Evolutionary conservation across 2,329 filamentous ascomycete genomes (phyloP).

Genomic region (Fusarium mundagurra): DNA sequence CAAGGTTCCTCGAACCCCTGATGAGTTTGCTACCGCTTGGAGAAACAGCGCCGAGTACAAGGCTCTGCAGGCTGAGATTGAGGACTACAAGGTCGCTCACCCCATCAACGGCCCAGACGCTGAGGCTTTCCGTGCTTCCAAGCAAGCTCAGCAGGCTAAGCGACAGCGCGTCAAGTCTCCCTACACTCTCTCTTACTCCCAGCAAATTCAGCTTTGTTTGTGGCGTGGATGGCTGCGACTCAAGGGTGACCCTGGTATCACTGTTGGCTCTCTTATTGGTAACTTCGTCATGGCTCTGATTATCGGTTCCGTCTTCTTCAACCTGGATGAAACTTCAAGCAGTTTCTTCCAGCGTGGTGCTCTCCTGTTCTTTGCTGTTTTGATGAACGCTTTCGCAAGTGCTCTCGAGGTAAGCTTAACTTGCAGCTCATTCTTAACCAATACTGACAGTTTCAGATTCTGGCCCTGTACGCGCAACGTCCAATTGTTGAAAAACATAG

Average conservation of each 20-base stretch:
- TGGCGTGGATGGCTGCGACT: slow-evolving; percentile 83
- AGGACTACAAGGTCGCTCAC: slow-evolving; percentile 63
- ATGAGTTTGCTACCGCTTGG: slow-evolving; percentile 70
- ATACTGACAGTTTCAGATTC: slow-evolving; percentile 62
- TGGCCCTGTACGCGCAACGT: slow-evolving; percentile 87
- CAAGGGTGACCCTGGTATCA: slow-evolving; percentile 78
- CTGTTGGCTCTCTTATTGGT: slow-evolving; percentile 72
- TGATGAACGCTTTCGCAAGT: slow-evolving; percentile 86
- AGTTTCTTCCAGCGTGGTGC: slow-evolving; percentile 85
- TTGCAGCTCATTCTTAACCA: neutral
- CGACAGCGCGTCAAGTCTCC: slow-evolving; percentile 75
- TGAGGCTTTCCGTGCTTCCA: slow-evolving; percentile 64
- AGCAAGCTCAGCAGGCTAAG: slow-evolving; percentile 65
- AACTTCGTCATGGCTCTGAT: slow-evolving; percentile 83
- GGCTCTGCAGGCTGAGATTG: slow-evolving; percentile 63
- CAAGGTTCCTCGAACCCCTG: slow-evolving; percentile 66
- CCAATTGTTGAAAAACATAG: slow-evolving; percentile 92
- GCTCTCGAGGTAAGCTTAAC: slow-evolving; percentile 70
- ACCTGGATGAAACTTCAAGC: slow-evolving; percentile 69
- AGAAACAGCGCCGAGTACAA: slow-evolving; percentile 63
- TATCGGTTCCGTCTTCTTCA: slow-evolving; percentile 83
- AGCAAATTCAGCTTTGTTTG: slow-evolving; percentile 83
- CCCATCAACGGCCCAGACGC: slow-evolving; percentile 66
- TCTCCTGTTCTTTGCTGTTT: slow-evolving; percentile 85
- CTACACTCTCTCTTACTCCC: slow-evolving; percentile 79